phyloP scores from a whole-genome alignment of 768 basidiomycete species.

The Trichaptum fuscoviolaceum region DNA sequence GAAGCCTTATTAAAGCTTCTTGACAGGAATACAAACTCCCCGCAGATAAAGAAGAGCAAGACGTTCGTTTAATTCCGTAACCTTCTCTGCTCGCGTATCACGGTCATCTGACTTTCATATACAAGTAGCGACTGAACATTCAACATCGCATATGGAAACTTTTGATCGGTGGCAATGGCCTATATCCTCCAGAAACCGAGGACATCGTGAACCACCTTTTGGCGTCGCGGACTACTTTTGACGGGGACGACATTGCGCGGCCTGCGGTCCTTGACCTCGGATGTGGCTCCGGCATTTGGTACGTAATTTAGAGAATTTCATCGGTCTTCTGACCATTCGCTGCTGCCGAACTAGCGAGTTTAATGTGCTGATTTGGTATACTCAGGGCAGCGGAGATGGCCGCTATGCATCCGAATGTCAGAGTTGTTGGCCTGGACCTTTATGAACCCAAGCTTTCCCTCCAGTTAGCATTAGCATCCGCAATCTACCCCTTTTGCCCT shows the following conservation, averaged over 20 bases:
- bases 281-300: slow-evolving; percentile 27
- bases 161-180: slow-evolving; percentile 17
- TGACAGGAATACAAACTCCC: not conserved
- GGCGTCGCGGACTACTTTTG: not conserved
- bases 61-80: not conserved
- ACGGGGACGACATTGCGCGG: slow-evolving; percentile 3
- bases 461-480: not conserved
- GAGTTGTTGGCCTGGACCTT: slow-evolving; percentile 24
- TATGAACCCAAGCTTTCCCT: slow-evolving; percentile 9
- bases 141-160: slow-evolving; percentile 24
- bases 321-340: not conserved
- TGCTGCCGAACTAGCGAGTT: not conserved
- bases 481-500: not conserved
- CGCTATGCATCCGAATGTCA: slow-evolving; percentile 16
- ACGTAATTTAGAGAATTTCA: slow-evolving; percentile 5
- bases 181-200: slow-evolving; percentile 17
- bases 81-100: not conserved
- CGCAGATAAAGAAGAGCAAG: not conserved
- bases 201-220: slow-evolving; percentile 15
- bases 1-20: not conserved
- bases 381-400: slow-evolving; percentile 25
- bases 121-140: slow-evolving; percentile 18
- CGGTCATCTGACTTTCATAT: not conserved
- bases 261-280: slow-evolving; percentile 23
- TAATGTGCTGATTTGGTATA: not conserved